Conservation (phyloP, 768 basidiomycete genomes). For the Pisolithus tinctorius region DNA sequence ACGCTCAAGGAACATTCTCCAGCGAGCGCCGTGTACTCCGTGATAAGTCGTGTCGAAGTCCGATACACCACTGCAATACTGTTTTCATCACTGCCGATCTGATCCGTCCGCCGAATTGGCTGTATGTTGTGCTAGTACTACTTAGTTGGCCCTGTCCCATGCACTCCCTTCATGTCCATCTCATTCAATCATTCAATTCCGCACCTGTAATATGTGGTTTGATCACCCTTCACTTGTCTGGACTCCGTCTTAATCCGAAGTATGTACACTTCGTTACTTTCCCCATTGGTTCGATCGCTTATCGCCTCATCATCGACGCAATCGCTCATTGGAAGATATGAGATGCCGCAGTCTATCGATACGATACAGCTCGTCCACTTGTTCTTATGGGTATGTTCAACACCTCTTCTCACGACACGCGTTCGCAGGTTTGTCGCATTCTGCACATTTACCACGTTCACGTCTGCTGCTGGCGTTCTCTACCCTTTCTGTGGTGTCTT, state of each 20-base stretch:
- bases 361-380: neutral
- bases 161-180: conserved; percentile 7
- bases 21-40: conserved; percentile 7
- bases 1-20: conserved; percentile 5
- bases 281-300: neutral
- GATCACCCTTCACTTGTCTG: neutral
- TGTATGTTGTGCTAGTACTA: conserved; percentile 5
- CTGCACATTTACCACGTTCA: conserved; percentile 3
- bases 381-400: neutral
- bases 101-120: conserved; percentile 7
- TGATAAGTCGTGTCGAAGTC: neutral
- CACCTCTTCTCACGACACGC: neutral
- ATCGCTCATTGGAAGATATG: conserved; percentile 21
- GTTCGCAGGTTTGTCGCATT: neutral
- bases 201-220: neutral
- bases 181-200: conserved; percentile 7
- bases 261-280: neutral
- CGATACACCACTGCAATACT: neutral
- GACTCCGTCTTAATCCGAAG: neutral
- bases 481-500: conserved; percentile 5
- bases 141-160: conserved; percentile 5
- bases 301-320: conserved; percentile 9
- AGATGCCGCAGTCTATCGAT: conserved; percentile 23
- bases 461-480: conserved; percentile 4
- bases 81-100: conserved; percentile 9